Base-by-base conservation (phyloP, 2,329 filamentous ascomycete species). In the Dactylonectria estremocensis region DNA sequence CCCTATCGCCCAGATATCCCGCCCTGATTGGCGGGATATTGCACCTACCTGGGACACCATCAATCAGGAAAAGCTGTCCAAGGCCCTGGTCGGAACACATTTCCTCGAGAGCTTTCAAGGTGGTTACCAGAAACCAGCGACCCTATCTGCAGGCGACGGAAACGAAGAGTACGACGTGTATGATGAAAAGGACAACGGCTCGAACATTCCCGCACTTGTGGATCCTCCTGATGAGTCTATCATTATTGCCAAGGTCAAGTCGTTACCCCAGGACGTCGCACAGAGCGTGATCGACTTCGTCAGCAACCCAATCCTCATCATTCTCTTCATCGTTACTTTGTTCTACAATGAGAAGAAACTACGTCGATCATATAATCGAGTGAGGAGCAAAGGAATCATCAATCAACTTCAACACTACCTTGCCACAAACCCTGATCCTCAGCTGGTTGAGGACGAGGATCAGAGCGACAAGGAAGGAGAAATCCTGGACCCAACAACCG, bases 31-130 rank as follows among this genome's bases (percentile, higher is more conserved):
- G 80, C 83, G 84, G 78, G 82, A 88, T n/a, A 76, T 79, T 35
- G 77, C 76, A 10, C 77, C 80, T 3, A 68, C 78, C 3, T 82
- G 80, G 79, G 81, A 86, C 49, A 81, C 79, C 16, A 73, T 84
- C 48, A 79, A 76, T 50, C 76, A 80, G 56, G 78, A 80, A 2
- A 87, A 90, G 71, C 82, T 92, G 11, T 86, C 87, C 11, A 86
- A 89, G 62, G 90, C 86, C 2, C 82, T 95, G 62, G 87, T 93
- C 9, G 93, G 93, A n/a, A 92, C 91, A 1, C 93, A 95, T 76
- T 87, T 86, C 2, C 83, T 93, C 45, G 88, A 89, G 35, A 77
- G 77, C 2, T 65, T 76, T 9, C 75, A 79, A 28, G 75, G 72
- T 5, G 68, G 74, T 20, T 77, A 77, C 31, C 75, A 79, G 18